Evolutionary conservation across 1,284 basidiomycete species (phyloP).

Genomic region (Irpex sp.): DNA sequence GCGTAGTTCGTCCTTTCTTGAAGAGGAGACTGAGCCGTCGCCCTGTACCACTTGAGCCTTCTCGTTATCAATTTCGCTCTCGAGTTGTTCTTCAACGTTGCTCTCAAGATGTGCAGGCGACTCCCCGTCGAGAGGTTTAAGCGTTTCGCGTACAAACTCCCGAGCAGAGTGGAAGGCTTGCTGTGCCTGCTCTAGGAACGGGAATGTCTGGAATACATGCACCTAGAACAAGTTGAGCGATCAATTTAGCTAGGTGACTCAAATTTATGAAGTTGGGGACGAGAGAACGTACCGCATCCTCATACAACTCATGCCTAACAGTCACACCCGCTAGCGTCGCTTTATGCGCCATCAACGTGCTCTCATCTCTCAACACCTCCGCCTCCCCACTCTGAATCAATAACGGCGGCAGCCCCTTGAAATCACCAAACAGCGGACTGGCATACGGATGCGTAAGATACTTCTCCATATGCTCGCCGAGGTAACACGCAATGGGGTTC

Average conservation of each 20-base stretch:
- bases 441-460: slow-evolving; percentile 96
- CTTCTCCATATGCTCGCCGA: slow-evolving; percentile 79
- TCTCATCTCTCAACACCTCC: slow-evolving; percentile 91
- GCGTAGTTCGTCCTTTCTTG: slow-evolving; percentile 22
- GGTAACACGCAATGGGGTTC: slow-evolving; percentile 90
- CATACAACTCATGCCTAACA: slow-evolving; percentile 89
- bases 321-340: slow-evolving; percentile 84
- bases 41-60: slow-evolving; percentile 59
- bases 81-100: slow-evolving; percentile 53
- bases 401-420: slow-evolving; percentile 82
- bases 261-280: too few species aligned
- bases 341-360: slow-evolving; percentile 91
- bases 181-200: slow-evolving; percentile 70
- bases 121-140: slow-evolving; percentile 44
- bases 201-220: slow-evolving; percentile 88
- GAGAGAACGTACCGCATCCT: slow-evolving; percentile 73
- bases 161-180: slow-evolving; percentile 76
- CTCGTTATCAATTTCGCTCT: slow-evolving; percentile 61
- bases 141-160: slow-evolving; percentile 61
- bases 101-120: slow-evolving; percentile 45
- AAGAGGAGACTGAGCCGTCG: slow-evolving; percentile 50
- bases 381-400: slow-evolving; percentile 93
- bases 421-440: slow-evolving; percentile 92
- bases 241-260: too few species aligned
- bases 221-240: slow-evolving; percentile 40